phyloP scores from a whole-genome alignment of 257 asterid genomes.

The Osmanthus fragrans region DNA sequence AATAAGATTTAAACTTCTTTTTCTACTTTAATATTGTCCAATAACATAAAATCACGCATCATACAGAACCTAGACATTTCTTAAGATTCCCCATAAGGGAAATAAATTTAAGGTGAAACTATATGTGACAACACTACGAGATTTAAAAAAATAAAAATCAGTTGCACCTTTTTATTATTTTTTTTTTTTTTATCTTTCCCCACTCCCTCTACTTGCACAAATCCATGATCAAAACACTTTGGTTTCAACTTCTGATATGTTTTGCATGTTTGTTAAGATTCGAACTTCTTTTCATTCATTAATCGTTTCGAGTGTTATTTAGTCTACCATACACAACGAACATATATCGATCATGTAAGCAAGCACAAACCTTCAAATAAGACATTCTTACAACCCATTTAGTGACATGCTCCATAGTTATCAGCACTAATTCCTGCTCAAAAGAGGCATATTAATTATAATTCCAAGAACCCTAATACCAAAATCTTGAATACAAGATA shows the following conservation, averaged over 20 bases:
- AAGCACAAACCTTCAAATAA: not conserved
- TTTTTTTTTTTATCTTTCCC: not conserved
- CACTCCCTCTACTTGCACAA: not conserved
- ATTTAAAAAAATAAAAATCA: too few species aligned
- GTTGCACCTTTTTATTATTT: too few species aligned
- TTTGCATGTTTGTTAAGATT: not conserved
- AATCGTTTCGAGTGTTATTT: not conserved
- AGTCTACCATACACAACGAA: not conserved
- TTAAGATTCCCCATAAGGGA: too few species aligned
- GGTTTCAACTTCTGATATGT: not conserved
- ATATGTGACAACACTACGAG: too few species aligned
- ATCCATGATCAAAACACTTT: not conserved
- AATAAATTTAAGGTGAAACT: too few species aligned
- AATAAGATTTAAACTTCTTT: too few species aligned
- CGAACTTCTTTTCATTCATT: not conserved
- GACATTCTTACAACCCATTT: not conserved
- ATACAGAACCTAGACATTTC: not conserved
- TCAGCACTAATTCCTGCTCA: not conserved
- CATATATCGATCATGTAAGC: not conserved
- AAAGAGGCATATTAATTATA: not conserved
- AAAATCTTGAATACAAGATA: conserved; percentile 19
- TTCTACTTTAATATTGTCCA: not conserved
- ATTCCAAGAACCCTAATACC: not conserved
- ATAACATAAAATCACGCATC: not conserved
- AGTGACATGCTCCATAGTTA: not conserved